Conservation (phyloP, 345 rosid species). For the Aethionema arabicum region DNA sequence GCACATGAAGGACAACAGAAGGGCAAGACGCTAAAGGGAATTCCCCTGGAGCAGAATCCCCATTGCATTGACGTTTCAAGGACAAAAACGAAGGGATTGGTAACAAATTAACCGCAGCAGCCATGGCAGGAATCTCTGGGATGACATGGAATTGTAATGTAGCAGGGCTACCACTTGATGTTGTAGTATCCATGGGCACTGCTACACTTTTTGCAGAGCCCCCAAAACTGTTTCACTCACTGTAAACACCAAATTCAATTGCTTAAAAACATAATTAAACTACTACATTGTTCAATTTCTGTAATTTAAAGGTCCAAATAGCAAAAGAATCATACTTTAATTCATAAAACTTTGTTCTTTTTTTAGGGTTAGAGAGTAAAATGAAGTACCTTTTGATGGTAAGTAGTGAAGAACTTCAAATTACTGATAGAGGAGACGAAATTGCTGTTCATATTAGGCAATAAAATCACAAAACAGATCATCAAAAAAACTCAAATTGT, state of each 20-base stretch:
- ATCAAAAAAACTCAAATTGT: constrained; percentile 18
- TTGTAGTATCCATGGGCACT: constrained; percentile 37
- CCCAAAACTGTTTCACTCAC: constrained; percentile 9
- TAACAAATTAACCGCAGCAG: constrained; percentile 6
- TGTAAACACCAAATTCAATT: constrained; percentile 14
- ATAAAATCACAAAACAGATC: constrained; percentile 28
- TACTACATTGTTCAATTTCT: constrained; percentile 30
- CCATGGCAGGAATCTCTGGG: constrained; percentile 14
- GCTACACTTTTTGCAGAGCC: constrained; percentile 20
- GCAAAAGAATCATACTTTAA: constrained; percentile 1
- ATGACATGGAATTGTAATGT: constrained; percentile 31
- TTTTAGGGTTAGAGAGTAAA: neutral
- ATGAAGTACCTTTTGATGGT: constrained; percentile 24
- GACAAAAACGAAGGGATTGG: constrained; percentile 18
- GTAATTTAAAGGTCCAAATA: constrained; percentile 1
- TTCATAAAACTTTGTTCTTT: neutral
- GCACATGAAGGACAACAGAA: constrained; percentile 36
- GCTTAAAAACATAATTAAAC: constrained; percentile 23
- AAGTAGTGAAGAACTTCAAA: constrained; percentile 5
- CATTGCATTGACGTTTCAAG: constrained; percentile 32
- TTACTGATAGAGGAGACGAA: neutral
- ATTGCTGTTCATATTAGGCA: constrained; percentile 24
- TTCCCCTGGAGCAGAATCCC: constrained; percentile 33
- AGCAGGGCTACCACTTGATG: constrained; percentile 31
- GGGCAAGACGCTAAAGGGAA: constrained; percentile 32